A percentile compares a stretch with the other conserved stretches of the same genome.
phyloP scores from a whole-genome alignment of 768 basidiomycete genomes.

The Kondoa malvinella region DNA sequence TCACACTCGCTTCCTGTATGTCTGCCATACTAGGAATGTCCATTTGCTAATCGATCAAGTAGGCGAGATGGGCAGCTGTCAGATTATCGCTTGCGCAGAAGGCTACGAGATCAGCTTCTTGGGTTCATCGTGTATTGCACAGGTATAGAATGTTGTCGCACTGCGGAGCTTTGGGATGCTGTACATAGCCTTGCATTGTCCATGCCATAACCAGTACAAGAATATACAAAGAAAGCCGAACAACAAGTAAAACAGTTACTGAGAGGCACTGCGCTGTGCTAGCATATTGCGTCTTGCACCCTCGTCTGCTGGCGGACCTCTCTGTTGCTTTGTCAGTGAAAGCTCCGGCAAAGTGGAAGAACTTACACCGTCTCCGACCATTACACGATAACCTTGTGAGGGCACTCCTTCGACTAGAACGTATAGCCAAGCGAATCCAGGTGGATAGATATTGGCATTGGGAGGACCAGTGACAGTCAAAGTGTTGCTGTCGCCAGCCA shows the following conservation, averaged over 20 bases:
- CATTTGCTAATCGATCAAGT: background rate
- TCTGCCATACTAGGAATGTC: background rate
- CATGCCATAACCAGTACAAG: too few species aligned
- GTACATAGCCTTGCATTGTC: too few species aligned
- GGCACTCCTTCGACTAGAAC: conserved; percentile 70
- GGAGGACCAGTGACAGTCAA: conserved; percentile 37
- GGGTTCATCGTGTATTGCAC: background rate
- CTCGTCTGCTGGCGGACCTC: background rate
- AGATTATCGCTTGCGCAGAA: background rate
- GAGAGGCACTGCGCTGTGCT: background rate
- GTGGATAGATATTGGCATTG: conserved; percentile 65
- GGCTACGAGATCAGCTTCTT: background rate
- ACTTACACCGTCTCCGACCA: conserved; percentile 41
- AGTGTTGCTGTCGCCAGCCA: background rate
- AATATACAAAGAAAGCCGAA: too few species aligned
- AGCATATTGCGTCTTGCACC: background rate
- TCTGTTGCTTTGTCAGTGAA: background rate
- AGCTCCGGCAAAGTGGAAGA: background rate
- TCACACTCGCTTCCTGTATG: background rate
- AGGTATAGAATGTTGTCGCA: too few species aligned
- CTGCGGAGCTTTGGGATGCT: too few species aligned
- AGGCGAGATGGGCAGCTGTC: background rate
- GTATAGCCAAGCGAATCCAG: conserved; percentile 67
- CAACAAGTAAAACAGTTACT: background rate
- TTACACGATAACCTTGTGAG: conserved; percentile 57